phyloP scores from a whole-genome alignment of 192 early-diverging fungal species.

The Coemansia sp. region DNA sequence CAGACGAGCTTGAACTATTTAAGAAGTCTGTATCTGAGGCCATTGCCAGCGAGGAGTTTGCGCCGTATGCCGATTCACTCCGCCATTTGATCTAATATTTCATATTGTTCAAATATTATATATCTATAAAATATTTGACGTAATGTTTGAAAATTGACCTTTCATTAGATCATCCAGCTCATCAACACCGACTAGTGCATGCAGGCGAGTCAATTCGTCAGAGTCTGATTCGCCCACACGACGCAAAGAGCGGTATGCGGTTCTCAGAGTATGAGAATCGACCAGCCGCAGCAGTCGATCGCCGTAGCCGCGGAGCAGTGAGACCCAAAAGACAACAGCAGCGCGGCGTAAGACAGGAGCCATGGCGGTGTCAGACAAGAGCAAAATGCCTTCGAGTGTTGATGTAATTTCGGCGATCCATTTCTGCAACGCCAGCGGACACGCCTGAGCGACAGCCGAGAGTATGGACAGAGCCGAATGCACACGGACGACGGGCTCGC shows the following conservation, averaged over 20 bases:
- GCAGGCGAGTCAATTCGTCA: slow-evolving; percentile 72
- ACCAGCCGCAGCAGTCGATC: slow-evolving; percentile 59
- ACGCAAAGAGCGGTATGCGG: slow-evolving; percentile 62
- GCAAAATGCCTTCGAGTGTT: slow-evolving; percentile 71
- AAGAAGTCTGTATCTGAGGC: neutral
- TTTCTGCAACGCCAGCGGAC: slow-evolving; percentile 69
- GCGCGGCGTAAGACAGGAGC: slow-evolving; percentile 69
- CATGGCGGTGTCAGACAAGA: slow-evolving; percentile 41
- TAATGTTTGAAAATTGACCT: slow-evolving; percentile 9
- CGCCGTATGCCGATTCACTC: neutral
- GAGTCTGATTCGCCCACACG: slow-evolving; percentile 68
- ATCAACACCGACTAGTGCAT: slow-evolving; percentile 71
- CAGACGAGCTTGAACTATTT: neutral
- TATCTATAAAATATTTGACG: neutral
- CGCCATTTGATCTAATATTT: neutral
- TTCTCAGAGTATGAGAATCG: slow-evolving; percentile 63
- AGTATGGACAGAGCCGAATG: slow-evolving; percentile 73
- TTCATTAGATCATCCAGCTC: slow-evolving; percentile 71
- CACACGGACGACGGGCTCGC: slow-evolving; percentile 35
- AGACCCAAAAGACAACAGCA: slow-evolving; percentile 70
- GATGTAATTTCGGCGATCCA: slow-evolving; percentile 70
- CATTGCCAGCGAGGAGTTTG: neutral
- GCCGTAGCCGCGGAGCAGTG: slow-evolving; percentile 73
- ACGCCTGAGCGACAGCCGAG: slow-evolving; percentile 70
- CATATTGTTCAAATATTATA: too few relatives aligned